Percentiles rank a stretch among this genome's conserved stretches.
phyloP scores from a whole-genome alignment of 2,329 filamentous ascomycete species.

The Phialophora macrospora region DNA sequence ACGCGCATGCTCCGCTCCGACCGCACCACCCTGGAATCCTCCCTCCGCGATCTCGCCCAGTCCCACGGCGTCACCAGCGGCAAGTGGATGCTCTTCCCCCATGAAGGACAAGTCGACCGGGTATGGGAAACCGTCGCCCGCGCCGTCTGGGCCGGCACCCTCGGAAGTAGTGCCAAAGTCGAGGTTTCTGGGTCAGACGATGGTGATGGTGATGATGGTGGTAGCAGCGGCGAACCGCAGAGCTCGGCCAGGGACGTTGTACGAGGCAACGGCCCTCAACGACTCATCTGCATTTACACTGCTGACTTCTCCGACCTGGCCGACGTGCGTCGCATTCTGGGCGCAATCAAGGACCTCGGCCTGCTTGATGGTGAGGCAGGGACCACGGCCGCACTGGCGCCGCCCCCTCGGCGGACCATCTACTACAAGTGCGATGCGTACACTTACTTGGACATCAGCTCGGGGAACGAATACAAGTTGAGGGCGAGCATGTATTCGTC shows the following conservation, averaged over 20 bases:
- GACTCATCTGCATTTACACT: constrained; percentile 79
- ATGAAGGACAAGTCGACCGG: constrained; percentile 59
- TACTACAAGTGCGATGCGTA: constrained; percentile 82
- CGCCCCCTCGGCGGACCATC: constrained; percentile 51
- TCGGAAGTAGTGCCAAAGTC: constrained; percentile 76
- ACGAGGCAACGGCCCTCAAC: constrained; percentile 40
- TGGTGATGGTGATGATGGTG: neutral
- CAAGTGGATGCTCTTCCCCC: constrained; percentile 77
- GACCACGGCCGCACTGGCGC: neutral
- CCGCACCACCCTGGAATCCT: constrained; percentile 52
- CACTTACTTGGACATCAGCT: constrained; percentile 68
- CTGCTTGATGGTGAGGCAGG: constrained; percentile 52
- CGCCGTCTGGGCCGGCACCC: constrained; percentile 69
- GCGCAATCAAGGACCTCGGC: constrained; percentile 65
- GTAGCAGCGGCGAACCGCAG: neutral
- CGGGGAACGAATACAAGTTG: constrained; percentile 66
- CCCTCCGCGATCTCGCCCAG: constrained; percentile 67
- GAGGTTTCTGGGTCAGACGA: constrained; percentile 54
- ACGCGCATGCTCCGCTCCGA: constrained; percentile 49
- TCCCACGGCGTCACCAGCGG: constrained; percentile 42
- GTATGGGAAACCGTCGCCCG: constrained; percentile 70
- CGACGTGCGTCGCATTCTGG: constrained; percentile 72
- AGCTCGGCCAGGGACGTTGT: constrained; percentile 34
- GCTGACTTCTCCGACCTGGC: constrained; percentile 70
- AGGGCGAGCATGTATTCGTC: constrained; percentile 56